A percentile compares a stretch with the other conserved stretches of the same genome.
These are phyloP conservation scores for Pseudonitzschia multistriata DNA, from an alignment of 108 stramenopile species.

Conservation along the genomic window DNA sequence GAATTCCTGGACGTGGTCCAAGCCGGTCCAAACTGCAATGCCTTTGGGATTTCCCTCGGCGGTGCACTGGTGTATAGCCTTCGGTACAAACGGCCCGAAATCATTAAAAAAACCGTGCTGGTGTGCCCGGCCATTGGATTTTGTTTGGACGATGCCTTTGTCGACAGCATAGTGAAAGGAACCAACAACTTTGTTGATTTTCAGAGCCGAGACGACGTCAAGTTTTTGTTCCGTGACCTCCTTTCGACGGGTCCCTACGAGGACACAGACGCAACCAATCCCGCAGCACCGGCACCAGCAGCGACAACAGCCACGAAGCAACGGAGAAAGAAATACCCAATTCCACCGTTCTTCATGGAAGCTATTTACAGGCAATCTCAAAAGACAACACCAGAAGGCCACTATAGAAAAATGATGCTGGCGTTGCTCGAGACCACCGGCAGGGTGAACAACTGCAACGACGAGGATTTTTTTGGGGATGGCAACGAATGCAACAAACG, in stretches of 20 bases:
- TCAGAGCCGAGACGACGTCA: constrained; percentile 17
- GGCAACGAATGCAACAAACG: background rate
- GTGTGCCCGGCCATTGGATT: background rate
- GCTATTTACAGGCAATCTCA: background rate
- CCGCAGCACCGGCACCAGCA: background rate
- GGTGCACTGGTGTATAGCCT: constrained; percentile 7
- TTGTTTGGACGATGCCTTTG: background rate
- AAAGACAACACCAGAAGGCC: background rate
- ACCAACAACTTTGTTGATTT: background rate
- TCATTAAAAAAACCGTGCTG: constrained; percentile 3
- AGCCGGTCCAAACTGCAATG: background rate
- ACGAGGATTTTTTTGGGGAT: no score
- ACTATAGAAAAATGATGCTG: background rate
- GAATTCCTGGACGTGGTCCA: constrained; percentile 6
- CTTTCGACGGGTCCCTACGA: background rate
- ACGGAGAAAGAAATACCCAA: constrained; percentile 2
- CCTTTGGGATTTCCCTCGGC: constrained; percentile 14
- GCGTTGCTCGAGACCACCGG: background rate
- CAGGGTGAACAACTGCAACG: background rate
- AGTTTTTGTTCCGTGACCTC: constrained; percentile 1
- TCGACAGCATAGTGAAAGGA: background rate
- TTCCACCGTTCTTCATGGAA: constrained; percentile 1
- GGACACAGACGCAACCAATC: background rate
- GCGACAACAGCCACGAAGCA: background rate
- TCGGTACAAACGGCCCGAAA: background rate